Evolutionary conservation across 352 stramenopile genomes (phyloP).

Genomic region (Pythium apleroticum): DNA sequence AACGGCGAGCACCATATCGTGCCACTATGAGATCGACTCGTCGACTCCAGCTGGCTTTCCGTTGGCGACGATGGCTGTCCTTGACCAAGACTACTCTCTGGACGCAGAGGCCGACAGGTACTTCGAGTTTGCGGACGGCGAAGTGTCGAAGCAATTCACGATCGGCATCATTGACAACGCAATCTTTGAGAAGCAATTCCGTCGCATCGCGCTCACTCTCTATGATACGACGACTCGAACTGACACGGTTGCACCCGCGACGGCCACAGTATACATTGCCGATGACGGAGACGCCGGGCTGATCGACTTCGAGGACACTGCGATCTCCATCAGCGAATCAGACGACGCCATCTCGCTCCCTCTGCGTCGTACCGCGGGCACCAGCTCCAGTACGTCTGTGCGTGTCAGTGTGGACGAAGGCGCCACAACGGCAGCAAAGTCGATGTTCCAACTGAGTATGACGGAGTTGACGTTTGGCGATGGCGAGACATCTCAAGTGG

Average conservation of each 20-base stretch:
- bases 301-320: conserved; percentile 38
- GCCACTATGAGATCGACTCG: conserved; percentile 33
- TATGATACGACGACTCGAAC: conserved; percentile 41
- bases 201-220: conserved; percentile 35
- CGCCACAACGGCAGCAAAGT: conserved; percentile 20
- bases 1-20: conserved; percentile 42
- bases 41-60: not conserved
- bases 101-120: conserved; percentile 8
- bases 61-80: conserved; percentile 17
- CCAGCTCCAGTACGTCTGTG: conserved; percentile 35
- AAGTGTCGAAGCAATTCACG: conserved; percentile 35
- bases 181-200: conserved; percentile 31
- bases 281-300: conserved; percentile 59
- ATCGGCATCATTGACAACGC: conserved; percentile 45
- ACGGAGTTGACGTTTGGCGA: conserved; percentile 42
- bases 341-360: conserved; percentile 26
- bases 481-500: conserved; percentile 20
- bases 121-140: conserved; percentile 43
- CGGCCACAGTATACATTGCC: conserved; percentile 34
- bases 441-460: conserved; percentile 17
- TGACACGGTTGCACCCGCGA: conserved; percentile 25
- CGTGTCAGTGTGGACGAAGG: conserved; percentile 21
- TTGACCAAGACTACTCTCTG: conserved; percentile 38
- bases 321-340: conserved; percentile 33
- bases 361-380: conserved; percentile 34